These are phyloP conservation scores for Botryotinia calthae DNA, from an alignment of 2,329 filamentous ascomycete species.

Conservation along the genomic window DNA sequence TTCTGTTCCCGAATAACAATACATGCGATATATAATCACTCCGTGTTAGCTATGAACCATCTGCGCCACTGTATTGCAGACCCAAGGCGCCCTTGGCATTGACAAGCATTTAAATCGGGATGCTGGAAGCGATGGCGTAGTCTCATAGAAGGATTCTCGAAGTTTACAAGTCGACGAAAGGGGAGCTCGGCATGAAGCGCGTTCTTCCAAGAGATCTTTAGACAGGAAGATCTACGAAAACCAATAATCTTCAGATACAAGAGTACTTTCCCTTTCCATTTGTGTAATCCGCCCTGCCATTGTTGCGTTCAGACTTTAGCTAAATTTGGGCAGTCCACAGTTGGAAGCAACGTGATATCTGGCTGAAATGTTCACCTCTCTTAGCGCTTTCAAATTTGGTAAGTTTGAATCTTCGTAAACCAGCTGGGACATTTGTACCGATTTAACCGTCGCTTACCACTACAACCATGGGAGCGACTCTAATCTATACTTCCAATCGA, in stretches of 20 bases:
- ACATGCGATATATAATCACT: not conserved
- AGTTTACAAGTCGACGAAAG: not conserved
- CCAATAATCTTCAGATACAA: not conserved
- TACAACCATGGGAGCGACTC: not conserved
- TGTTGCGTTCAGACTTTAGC: not conserved
- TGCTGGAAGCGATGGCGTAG: conserved; percentile 4
- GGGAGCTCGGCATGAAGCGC: conserved; percentile 6
- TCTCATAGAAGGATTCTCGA: not conserved
- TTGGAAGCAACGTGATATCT: not conserved
- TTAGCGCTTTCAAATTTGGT: not conserved
- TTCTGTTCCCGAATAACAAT: not conserved
- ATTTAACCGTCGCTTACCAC: not conserved
- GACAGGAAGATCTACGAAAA: not conserved
- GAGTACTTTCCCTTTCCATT: not conserved
- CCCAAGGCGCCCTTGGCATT: not conserved
- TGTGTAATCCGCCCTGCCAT: not conserved
- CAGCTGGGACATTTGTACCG: not conserved
- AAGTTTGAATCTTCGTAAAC: not conserved
- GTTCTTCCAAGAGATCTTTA: not conserved
- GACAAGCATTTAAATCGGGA: not conserved
- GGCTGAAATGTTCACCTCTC: not conserved
- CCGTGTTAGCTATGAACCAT: not conserved
- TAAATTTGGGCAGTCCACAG: not conserved
- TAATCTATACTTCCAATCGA: not conserved
- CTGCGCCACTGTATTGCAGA: not conserved